Evolutionary conservation across 1,284 basidiomycete genomes (phyloP).

Genomic region (Ganoderma sinense): DNA sequence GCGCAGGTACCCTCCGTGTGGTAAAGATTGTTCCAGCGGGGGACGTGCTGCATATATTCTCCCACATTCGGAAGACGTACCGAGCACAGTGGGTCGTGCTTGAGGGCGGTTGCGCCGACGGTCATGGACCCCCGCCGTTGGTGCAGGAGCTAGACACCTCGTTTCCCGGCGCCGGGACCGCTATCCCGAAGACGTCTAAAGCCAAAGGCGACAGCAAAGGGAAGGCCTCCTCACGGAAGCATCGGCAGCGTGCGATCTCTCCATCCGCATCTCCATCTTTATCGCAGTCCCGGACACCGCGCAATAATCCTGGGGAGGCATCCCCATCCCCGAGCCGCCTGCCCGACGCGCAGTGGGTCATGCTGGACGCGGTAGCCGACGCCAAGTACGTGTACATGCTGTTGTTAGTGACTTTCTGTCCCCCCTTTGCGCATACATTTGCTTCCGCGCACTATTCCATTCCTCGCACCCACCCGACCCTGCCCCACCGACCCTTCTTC

Average conservation of each 20-base stretch:
- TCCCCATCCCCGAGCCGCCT: background rate
- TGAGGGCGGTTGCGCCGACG: conserved; percentile 51
- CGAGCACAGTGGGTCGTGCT: conserved; percentile 77
- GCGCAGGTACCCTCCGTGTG: conserved; percentile 42
- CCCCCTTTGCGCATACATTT: background rate
- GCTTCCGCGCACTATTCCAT: conserved; percentile 2
- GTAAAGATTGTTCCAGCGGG: conserved; percentile 59
- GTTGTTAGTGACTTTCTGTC: background rate
- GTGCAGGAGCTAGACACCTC: conserved; percentile 17
- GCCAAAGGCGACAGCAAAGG: no score
- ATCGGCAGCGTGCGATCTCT: conserved; percentile 3
- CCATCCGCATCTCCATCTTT: background rate
- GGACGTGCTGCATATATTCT: conserved; percentile 86
- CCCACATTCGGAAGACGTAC: conserved; percentile 92
- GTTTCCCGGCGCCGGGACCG: conserved; percentile 10
- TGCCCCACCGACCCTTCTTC: background rate
- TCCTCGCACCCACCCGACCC: conserved; percentile 1
- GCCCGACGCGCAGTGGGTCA: conserved; percentile 54
- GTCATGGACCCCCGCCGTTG: conserved; percentile 40
- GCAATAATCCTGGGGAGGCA: background rate
- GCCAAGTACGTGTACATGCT: conserved; percentile 64
- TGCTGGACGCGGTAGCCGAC: conserved; percentile 57
- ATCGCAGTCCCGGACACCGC: conserved; percentile 14
- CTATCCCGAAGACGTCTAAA: conserved; percentile 22
- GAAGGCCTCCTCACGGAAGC: conserved; percentile 2